Percentiles rank a stretch among this genome's conserved stretches.
Evolutionary conservation across 768 basidiomycete species (phyloP).

Genomic region (Lentinus tigrinus): DNA sequence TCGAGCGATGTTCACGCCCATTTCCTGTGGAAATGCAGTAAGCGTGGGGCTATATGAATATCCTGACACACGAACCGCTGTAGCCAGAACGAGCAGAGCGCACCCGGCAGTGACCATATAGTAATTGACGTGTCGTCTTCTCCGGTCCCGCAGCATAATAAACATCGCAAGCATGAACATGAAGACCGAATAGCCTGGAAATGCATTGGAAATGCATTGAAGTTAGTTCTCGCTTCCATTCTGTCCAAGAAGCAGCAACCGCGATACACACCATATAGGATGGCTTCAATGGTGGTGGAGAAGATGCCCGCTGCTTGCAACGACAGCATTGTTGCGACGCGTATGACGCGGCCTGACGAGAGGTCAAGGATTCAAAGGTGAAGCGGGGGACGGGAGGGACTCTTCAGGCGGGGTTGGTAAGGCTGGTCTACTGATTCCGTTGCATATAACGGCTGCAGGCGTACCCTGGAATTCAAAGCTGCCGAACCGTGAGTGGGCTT

Average conservation of each 20-base stretch:
- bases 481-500: background rate
- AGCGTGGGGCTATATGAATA: background rate
- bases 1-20: conserved; percentile 15
- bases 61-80: conserved; percentile 12
- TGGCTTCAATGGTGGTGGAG: conserved; percentile 21
- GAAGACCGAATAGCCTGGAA: conserved; percentile 22
- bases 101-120: conserved; percentile 17
- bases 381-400: background rate
- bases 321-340: background rate
- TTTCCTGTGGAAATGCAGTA: conserved; percentile 8
- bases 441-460: background rate
- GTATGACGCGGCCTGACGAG: background rate
- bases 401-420: background rate
- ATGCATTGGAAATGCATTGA: background rate
- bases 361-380: background rate
- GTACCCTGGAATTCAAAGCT: background rate
- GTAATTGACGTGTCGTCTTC: conserved; percentile 15
- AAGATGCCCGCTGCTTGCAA: conserved; percentile 17
- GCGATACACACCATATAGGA: conserved; percentile 20
- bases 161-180: conserved; percentile 26
- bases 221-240: background rate
- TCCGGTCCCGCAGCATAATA: conserved; percentile 21
- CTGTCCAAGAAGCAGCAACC: background rate
- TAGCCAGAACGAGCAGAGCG: conserved; percentile 18
- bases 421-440: background rate